Evolutionary conservation across 768 basidiomycete genomes (phyloP), one percentile per base, ranked within the genome.

Genomic region (Candolleomyces efflorescens): DNA sequence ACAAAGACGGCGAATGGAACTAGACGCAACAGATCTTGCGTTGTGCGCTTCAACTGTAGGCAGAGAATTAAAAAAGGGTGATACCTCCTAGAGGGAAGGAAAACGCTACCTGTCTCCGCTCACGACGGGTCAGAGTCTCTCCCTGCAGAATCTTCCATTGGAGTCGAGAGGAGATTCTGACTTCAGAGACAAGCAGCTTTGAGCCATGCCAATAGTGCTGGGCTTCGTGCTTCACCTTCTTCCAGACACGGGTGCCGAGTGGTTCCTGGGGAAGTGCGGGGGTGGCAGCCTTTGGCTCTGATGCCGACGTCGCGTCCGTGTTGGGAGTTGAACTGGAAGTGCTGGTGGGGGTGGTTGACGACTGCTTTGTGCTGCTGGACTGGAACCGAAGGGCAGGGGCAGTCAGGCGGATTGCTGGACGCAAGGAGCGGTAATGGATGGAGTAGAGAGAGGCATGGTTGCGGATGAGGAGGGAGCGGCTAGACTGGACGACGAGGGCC

Each of bases 161-260:
- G 44, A 99, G 78, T 59, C 94, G 80, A 3, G 81, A 76, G 22
- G 92, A 93, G 61, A 98, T 98, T 62, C 90, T 85, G 54, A 97
- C 90, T 75, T 98, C 97, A 23, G 93, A 91, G 15, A 92, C 94
- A 49, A 99, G 80, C 4, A 99, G 84, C 69, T 97, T 97, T 1
- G 92, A 82, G 11, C 97, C 96, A 61, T 94, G 88, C 95, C 95
- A 98, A 71, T 98, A 99, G 71, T 99, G 96, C 58, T 84, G 82
- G 0, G 88, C 94, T 72, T 98, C 97, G 66, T 98, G 92, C 76
- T 98, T 99, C 60, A 98, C 86, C 64, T 86, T 90, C 63, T 89
- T 89, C 96, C 96, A 98, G 6, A 82, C 82, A 39, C 94, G 79
- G 10, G 82, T 78, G 41, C 75, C 58, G 3, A 91, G 69, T 12